These are phyloP conservation scores for Chaetomiaceae sp. DNA, from an alignment of 2,329 filamentous ascomycete species.

Conservation along the genomic window DNA sequence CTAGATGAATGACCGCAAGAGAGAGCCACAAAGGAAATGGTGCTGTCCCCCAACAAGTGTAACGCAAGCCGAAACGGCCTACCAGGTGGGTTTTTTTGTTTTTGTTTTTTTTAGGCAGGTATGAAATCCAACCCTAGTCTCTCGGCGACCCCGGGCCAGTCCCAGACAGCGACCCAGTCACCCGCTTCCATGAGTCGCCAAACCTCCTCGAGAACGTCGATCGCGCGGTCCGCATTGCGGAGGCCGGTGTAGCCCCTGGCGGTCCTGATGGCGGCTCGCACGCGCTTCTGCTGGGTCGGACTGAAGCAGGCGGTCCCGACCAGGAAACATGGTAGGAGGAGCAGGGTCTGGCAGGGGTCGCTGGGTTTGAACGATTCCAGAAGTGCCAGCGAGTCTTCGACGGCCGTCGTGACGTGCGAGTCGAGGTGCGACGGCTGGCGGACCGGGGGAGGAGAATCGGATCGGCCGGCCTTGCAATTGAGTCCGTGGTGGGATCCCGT, in stretches of 20 bases:
- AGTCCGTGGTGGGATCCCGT: conserved; percentile 15
- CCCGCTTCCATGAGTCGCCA: conserved; percentile 57
- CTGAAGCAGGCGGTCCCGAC: conserved; percentile 59
- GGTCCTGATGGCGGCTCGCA: conserved; percentile 46
- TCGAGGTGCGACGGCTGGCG: conserved; percentile 48
- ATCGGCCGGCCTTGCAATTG: too few relatives aligned
- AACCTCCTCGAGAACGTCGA: conserved; percentile 52
- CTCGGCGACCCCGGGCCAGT: conserved; percentile 57
- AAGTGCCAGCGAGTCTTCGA: conserved; percentile 53
- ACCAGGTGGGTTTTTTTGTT: too few relatives aligned
- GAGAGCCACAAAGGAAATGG: background rate
- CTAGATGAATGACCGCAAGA: background rate
- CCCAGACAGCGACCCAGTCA: conserved; percentile 58
- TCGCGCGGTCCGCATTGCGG: conserved; percentile 52
- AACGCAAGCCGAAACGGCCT: too few relatives aligned
- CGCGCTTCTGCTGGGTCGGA: conserved; percentile 46
- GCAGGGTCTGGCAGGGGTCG: conserved; percentile 56
- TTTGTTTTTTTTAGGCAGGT: conserved; percentile 43
- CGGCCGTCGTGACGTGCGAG: conserved; percentile 47
- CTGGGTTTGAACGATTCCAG: conserved; percentile 52
- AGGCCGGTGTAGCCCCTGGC: conserved; percentile 58
- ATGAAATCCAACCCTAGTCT: conserved; percentile 54
- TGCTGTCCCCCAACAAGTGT: too few relatives aligned
- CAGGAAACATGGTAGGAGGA: conserved; percentile 57
- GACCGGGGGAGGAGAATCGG: conserved; percentile 45